These are phyloP conservation scores for Barnettozyma pratensis DNA, from an alignment of 805 yeast species.

Conservation along the genomic window DNA sequence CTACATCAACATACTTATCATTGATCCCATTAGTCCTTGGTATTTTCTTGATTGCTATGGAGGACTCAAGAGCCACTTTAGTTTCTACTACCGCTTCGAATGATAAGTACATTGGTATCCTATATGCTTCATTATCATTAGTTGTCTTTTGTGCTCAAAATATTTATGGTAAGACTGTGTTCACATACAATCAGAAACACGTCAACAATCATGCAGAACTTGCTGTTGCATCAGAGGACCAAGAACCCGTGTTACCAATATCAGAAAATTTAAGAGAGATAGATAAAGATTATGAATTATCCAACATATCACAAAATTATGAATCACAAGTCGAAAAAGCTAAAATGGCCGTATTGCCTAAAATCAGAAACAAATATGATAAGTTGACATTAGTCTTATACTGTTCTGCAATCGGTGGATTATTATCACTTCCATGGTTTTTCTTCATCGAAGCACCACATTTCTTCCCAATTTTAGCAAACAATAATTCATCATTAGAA, in stretches of 20 bases:
- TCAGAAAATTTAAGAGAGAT: slow-evolving; percentile 3
- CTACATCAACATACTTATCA: slow-evolving; percentile 45
- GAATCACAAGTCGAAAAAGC: slow-evolving; percentile 14
- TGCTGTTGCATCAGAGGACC: slow-evolving; percentile 11
- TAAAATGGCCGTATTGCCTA: slow-evolving; percentile 10
- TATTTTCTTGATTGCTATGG: slow-evolving; percentile 36
- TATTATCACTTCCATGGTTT: slow-evolving; percentile 72
- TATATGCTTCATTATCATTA: slow-evolving; percentile 63
- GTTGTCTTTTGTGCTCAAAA: slow-evolving; percentile 80
- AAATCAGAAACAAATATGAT: slow-evolving; percentile 50
- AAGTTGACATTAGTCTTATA: slow-evolving; percentile 77
- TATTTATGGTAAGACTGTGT: slow-evolving; percentile 77
- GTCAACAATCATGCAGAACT: slow-evolving; percentile 20
- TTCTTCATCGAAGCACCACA: slow-evolving; percentile 52
- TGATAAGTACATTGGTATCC: slow-evolving; percentile 51
- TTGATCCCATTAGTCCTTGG: slow-evolving; percentile 48
- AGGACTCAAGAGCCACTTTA: slow-evolving; percentile 26
- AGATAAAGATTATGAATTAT: slow-evolving; percentile 10
- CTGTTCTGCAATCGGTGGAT: slow-evolving; percentile 68
- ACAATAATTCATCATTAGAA: slow-evolving; percentile 8
- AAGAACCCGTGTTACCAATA: slow-evolving; percentile 7
- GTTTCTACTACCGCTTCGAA: slow-evolving; percentile 37
- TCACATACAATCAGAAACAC: slow-evolving; percentile 40
- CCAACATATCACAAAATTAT: slow-evolving; percentile 10
- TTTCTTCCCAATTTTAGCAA: slow-evolving; percentile 10